Evolutionary conservation across 805 yeast genomes (phyloP), one percentile per base, ranked within the genome.

Genomic region (Hanseniaspora guilliermondii): DNA sequence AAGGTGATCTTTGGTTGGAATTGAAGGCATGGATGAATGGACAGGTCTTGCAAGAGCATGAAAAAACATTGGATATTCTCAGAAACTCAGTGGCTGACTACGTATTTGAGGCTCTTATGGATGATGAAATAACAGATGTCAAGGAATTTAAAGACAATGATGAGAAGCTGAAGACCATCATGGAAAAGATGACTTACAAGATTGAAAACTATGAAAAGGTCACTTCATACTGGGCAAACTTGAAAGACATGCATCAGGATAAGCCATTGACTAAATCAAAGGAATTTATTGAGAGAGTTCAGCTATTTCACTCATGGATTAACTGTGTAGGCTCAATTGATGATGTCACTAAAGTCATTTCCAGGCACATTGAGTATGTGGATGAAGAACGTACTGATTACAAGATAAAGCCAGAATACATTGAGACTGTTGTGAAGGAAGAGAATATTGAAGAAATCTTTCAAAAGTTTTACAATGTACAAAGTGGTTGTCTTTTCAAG

Each of bases 1-100:
- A 79, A 58, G 85, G 83, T 60, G 87, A 81, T 57, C 69, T 87
- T 37, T 93, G 98, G 98, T 68, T 86, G 53, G 96, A 91, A 24
- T 76, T 93, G 19, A 73, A 86, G 49, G 89, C 97, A 0, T 86
- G 85, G 68, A 73, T 85, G 49, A 80, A 80, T 56, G 89, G 93
- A 19, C 75, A 96, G 57, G 74, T 91, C 0, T 82, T 83, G 53
- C 86, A 80, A 38, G 95, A 87, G 57, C 95, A 91, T 64, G 71
- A 76, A 46, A 76, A 80, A 60, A 74, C 86, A 12, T 76, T 87
- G 3, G 72, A 77, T n/a, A 80, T 80, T 58, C 73, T 85, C 21
- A 71, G 96, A 55, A 78, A 85, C 1, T 70, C 82, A 3, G 56
- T 54, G 4, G 87, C 85, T 2, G 94, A 87, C 65, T 79, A 76